A percentile compares a stretch with the other conserved stretches of the same genome.
Conservation (phyloP, 1,139 yeast species). For the Starmera stellimalicola region DNA sequence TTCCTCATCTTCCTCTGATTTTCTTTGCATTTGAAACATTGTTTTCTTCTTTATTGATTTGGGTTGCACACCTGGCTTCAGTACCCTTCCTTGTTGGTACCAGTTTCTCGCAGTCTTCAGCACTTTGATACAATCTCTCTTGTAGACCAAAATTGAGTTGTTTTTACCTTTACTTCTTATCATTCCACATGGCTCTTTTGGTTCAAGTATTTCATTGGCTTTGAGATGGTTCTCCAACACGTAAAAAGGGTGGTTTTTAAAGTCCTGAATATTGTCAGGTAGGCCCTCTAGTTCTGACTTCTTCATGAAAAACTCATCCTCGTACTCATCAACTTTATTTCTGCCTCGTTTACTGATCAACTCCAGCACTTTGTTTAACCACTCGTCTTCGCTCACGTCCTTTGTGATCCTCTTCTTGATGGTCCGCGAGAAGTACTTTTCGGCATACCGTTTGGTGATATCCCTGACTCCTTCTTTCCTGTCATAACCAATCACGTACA, state of each 20-base stretch:
- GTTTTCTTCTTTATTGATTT: conserved; percentile 32
- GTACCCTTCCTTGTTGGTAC: conserved; percentile 72
- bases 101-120: conserved; percentile 76
- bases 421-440: conserved; percentile 62
- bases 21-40: conserved; percentile 11
- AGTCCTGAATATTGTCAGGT: conserved; percentile 77
- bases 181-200: conserved; percentile 69
- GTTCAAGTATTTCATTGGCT: conserved; percentile 61
- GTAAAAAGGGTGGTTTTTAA: conserved; percentile 82
- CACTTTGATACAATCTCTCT: conserved; percentile 51
- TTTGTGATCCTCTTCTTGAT: conserved; percentile 65
- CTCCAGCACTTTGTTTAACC: conserved; percentile 42
- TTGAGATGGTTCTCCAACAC: conserved; percentile 68
- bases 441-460: conserved; percentile 77
- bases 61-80: conserved; percentile 65
- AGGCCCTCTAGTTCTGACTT: conserved; percentile 73
- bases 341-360: conserved; percentile 23
- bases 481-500: conserved; percentile 75
- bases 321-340: conserved; percentile 53
- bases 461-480: conserved; percentile 58
- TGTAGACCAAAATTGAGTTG: conserved; percentile 44
- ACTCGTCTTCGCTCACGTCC: conserved; percentile 38
- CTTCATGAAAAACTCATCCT: conserved; percentile 58
- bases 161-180: conserved; percentile 36
- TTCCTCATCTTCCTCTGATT: conserved; percentile 27